Evolutionary conservation across 2,329 filamentous ascomycete species (phyloP).

Genomic region (Sclerotinia subarctica): DNA sequence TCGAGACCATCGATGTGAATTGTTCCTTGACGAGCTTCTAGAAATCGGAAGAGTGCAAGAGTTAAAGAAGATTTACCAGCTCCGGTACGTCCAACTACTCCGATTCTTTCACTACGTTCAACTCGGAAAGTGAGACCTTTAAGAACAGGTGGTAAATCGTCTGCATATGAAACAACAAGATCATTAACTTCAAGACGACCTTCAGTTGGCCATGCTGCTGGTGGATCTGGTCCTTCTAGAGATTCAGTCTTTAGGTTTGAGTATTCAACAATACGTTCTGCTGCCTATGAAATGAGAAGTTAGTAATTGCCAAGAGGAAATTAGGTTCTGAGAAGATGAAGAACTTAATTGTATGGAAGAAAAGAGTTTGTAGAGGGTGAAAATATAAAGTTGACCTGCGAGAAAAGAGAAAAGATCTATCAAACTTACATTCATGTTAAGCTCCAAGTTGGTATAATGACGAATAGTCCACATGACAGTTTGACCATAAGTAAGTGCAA

Average conservation of each 20-base stretch:
- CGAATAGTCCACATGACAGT: slow-evolving; percentile 64
- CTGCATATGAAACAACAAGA: slow-evolving; percentile 68
- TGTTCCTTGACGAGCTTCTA: slow-evolving; percentile 63
- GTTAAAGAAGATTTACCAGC: slow-evolving; percentile 76
- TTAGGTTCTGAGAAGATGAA: neutral
- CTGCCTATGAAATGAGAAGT: slow-evolving; percentile 32
- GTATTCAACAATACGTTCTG: slow-evolving; percentile 74
- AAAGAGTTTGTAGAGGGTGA: too few relatives aligned
- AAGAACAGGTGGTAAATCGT: slow-evolving; percentile 67
- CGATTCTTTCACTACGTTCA: slow-evolving; percentile 64
- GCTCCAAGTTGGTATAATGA: slow-evolving; percentile 66
- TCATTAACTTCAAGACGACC: slow-evolving; percentile 71
- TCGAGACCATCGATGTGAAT: slow-evolving; percentile 72
- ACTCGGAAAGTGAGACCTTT: slow-evolving; percentile 67
- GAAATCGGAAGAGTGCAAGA: slow-evolving; percentile 72
- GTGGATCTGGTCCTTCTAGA: slow-evolving; percentile 57
- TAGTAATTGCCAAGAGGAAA: neutral
- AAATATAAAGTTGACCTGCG: neutral
- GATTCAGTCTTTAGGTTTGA: slow-evolving; percentile 65
- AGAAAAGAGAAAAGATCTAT: neutral
- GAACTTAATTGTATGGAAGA: neutral
- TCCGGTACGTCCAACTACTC: slow-evolving; percentile 75
- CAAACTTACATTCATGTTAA: slow-evolving; percentile 67
- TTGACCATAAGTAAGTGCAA: slow-evolving; percentile 66
- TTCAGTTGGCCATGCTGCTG: slow-evolving; percentile 72